These are phyloP conservation scores for Sclerotinia nivalis DNA, from an alignment of 2,329 filamentous ascomycete genomes.

Conservation along the genomic window DNA sequence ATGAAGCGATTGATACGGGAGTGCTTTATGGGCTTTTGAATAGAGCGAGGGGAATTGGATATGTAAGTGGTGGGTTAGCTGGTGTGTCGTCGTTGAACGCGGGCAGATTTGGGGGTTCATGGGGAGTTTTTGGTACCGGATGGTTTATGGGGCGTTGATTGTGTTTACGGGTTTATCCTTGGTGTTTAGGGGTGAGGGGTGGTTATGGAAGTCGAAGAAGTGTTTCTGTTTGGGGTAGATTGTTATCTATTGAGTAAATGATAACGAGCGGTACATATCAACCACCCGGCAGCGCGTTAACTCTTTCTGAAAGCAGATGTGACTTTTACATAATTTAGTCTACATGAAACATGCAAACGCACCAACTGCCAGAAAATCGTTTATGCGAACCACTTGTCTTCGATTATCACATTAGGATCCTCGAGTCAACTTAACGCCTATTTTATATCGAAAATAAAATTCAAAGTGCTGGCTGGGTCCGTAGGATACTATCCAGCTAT, in stretches of 20 bases:
- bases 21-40: neutral
- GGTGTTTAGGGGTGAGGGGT: neutral
- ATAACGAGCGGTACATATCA: neutral
- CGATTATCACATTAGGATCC: no score
- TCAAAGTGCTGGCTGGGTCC: no score
- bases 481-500: no score
- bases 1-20: neutral
- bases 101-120: no score
- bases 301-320: no score
- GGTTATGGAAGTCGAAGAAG: neutral
- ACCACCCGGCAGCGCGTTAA: no score
- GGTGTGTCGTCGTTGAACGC: neutral
- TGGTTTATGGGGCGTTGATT: neutral
- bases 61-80: neutral
- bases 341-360: no score
- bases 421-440: no score
- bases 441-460: no score
- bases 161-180: neutral
- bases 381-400: no score
- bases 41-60: neutral
- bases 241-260: neutral
- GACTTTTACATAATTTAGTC: no score
- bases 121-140: neutral
- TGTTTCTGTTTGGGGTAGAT: neutral
- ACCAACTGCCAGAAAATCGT: no score